Percentiles rank a stretch among this genome's conserved stretches.
Conservation (phyloP, 805 yeast species). For the Hagleromyces aurorensis region DNA sequence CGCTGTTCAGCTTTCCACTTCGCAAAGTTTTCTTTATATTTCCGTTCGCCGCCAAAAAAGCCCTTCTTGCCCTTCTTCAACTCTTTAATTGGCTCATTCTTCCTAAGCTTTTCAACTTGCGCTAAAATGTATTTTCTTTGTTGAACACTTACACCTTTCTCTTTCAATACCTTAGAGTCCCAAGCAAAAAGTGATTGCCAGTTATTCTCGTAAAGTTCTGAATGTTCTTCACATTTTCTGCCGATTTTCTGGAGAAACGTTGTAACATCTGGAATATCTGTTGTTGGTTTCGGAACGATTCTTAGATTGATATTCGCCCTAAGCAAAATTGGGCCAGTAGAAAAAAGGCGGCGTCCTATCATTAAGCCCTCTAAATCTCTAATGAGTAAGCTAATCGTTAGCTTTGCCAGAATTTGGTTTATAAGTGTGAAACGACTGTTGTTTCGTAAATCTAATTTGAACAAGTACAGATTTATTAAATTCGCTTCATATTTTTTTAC, state of each 20-base stretch:
- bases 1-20: conserved; percentile 48
- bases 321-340: conserved; percentile 5
- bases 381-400: too few relatives aligned
- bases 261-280: conserved; percentile 55
- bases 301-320: conserved; percentile 10
- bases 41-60: conserved; percentile 80
- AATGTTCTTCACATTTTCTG: conserved; percentile 58
- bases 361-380: too few relatives aligned
- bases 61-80: conserved; percentile 63
- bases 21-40: conserved; percentile 58
- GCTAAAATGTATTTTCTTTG: conserved; percentile 65
- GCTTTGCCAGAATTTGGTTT: too few relatives aligned
- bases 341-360: conserved; percentile 11
- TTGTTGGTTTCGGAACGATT: conserved; percentile 43
- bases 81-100: conserved; percentile 48
- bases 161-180: conserved; percentile 51
- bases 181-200: conserved; percentile 63
- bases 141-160: conserved; percentile 65
- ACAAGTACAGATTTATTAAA: too few relatives aligned
- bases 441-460: too few relatives aligned
- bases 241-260: conserved; percentile 76
- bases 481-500: too few relatives aligned
- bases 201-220: conserved; percentile 58
- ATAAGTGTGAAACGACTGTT: too few relatives aligned
- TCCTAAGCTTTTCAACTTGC: conserved; percentile 62